These are phyloP conservation scores for Verticillium nubilum DNA, from an alignment of 2,329 filamentous ascomycete species.

Conservation along the genomic window DNA sequence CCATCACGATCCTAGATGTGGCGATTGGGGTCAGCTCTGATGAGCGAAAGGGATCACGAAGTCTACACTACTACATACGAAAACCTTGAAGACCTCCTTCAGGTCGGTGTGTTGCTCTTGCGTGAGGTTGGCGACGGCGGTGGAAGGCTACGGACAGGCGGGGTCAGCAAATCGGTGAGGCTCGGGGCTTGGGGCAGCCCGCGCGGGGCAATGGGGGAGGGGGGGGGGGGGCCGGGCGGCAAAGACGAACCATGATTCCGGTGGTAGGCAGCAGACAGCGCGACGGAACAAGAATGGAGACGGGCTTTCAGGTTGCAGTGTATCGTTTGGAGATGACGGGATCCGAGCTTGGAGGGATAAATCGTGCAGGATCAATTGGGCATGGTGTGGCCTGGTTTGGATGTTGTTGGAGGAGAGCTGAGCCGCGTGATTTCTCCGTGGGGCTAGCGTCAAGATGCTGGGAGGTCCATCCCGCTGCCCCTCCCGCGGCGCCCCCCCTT, in stretches of 20 bases:
- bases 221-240: not conserved
- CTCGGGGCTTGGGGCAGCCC: not conserved
- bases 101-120: conserved; percentile 11
- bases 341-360: not conserved
- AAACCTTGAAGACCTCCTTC: conserved; percentile 13
- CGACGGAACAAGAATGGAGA: not conserved
- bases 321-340: not conserved
- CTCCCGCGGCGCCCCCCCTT: not conserved
- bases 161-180: not conserved
- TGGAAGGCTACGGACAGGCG: conserved; percentile 4
- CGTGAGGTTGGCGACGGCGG: conserved; percentile 10
- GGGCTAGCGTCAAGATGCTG: not conserved
- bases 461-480: not conserved
- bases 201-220: not conserved
- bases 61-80: conserved; percentile 7
- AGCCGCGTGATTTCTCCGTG: not conserved
- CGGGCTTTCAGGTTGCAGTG: not conserved
- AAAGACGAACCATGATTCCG: conserved; percentile 10
- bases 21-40: conserved; percentile 4
- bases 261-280: not conserved
- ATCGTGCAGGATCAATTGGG: not conserved
- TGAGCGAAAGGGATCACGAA: not conserved
- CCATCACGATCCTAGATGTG: conserved; percentile 11
- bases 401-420: not conserved
- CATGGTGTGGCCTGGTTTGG: not conserved